Percentiles rank a stretch among this genome's conserved stretches.
Evolutionary conservation across 305 asterid genomes (phyloP).

Genomic region (Fraxinus paxiana): DNA sequence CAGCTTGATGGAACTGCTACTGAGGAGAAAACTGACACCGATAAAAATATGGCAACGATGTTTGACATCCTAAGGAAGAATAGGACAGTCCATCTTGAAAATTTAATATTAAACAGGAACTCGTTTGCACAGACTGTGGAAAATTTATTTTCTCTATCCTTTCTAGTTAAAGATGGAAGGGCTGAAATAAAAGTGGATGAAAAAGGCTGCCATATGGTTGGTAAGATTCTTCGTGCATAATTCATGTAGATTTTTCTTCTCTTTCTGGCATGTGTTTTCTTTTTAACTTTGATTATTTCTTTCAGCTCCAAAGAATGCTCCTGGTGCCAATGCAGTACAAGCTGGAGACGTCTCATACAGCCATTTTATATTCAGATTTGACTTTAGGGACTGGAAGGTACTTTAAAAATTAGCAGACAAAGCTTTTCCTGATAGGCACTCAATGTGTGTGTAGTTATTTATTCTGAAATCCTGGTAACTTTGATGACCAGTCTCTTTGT

Average conservation of each 20-base stretch:
- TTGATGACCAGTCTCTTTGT: background rate
- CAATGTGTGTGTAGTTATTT: background rate
- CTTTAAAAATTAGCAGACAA: background rate
- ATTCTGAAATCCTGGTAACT: background rate
- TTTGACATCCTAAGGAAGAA: slow-evolving; percentile 38
- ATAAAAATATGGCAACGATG: slow-evolving; percentile 34
- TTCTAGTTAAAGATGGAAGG: slow-evolving; percentile 59
- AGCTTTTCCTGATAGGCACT: background rate
- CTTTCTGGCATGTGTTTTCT: background rate
- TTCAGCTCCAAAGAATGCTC: slow-evolving; percentile 51
- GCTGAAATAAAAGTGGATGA: slow-evolving; percentile 39
- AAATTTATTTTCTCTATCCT: slow-evolving; percentile 56
- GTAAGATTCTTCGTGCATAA: slow-evolving; percentile 24
- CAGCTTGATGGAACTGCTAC: slow-evolving; percentile 32
- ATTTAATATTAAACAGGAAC: slow-evolving; percentile 38
- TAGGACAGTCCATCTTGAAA: slow-evolving; percentile 37
- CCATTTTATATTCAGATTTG: slow-evolving; percentile 51
- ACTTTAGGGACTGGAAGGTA: slow-evolving; percentile 32
- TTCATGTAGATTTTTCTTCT: background rate
- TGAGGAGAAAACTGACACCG: slow-evolving; percentile 39
- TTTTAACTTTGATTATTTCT: background rate
- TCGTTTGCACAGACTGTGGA: slow-evolving; percentile 67
- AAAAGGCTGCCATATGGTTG: slow-evolving; percentile 41
- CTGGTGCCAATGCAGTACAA: slow-evolving; percentile 29
- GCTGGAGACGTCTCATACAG: slow-evolving; percentile 36